These are phyloP conservation scores for Raddia guianensis DNA, from an alignment of 176 grass and related monocot species.

Conservation along the genomic window DNA sequence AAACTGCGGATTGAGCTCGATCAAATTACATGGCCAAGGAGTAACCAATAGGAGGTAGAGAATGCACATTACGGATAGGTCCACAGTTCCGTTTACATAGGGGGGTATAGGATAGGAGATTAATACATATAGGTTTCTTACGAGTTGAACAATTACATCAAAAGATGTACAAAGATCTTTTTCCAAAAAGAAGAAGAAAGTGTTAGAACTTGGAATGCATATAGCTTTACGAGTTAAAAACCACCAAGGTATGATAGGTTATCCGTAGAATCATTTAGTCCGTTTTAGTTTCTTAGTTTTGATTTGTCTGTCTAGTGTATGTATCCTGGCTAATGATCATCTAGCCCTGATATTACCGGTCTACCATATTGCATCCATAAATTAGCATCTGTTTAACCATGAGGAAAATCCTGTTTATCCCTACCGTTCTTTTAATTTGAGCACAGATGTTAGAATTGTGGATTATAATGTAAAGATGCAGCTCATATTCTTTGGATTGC, in stretches of 20 bases:
- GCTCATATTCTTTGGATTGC: neutral
- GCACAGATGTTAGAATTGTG: neutral
- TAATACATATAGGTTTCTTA: constrained; percentile 23
- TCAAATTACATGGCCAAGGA: constrained; percentile 18
- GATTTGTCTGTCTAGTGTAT: neutral
- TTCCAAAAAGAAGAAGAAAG: neutral
- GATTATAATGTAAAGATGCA: neutral
- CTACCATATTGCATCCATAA: neutral
- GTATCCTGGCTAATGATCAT: neutral
- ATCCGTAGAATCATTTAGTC: neutral
- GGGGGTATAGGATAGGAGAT: constrained; percentile 20
- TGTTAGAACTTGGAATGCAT: neutral
- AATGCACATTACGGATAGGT: neutral
- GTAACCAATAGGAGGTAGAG: constrained; percentile 13
- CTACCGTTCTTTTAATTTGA: neutral
- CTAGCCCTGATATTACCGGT: neutral
- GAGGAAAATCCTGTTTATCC: neutral
- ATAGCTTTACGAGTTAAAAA: neutral
- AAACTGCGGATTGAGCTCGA: constrained; percentile 55
- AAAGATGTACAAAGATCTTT: too few species aligned
- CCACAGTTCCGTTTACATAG: constrained; percentile 1
- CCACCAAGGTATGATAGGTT: neutral
- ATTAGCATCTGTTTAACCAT: neutral
- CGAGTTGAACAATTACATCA: neutral
- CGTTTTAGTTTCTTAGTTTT: neutral